Base-by-base conservation (phyloP, 306 rosid species). In the Cicer yamashitae region DNA sequence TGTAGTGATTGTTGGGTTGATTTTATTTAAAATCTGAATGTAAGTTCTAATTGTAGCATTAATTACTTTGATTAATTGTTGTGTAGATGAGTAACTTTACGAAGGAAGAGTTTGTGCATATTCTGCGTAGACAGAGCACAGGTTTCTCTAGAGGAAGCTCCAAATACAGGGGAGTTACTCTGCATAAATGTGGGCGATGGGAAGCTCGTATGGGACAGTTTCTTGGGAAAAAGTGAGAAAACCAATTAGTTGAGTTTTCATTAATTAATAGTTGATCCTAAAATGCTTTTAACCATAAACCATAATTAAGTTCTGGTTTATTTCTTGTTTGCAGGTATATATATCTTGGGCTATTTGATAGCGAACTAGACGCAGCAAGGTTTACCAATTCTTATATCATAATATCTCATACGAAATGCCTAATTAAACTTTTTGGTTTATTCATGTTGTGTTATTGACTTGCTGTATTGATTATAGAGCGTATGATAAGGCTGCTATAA, bases 121-220 rank as follows among this genome's bases (percentile, higher is more conserved):
- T 93, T 63, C 88, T 91, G 81, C 94, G 97, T 7, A 80, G 98
- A 40, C 98, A 93, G 77, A 93, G 98, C 82, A 91, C 96, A 6
- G 98, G 98, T 0, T 93, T 93, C 71, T 86, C 98, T 0, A 86
- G 98, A 70, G 98, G 98, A 82, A 91, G 94, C 83, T 93, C 97
- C 10, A 93, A 87, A 80, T 93, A 82, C 81, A 88, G 97, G 80
- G 98, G 98, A 76, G 98, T 93, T 69, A 93, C 98, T 46, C 74
- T 93, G 60, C 98, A 93, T 80, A 93, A 93, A 84, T 93, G 97
- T 12, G 98, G 98, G 10, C 82, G 98, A 75, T 93, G 98, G 98
- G 98, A 93, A 79, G 97, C 98, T 86, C 96, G 97, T 0, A 91
- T 93, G 98, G 98, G 98, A 22, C 98, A 93, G 88, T 86, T 93